Conservation (phyloP, 106 monocot species). For the Dioscorea alata region DNA sequence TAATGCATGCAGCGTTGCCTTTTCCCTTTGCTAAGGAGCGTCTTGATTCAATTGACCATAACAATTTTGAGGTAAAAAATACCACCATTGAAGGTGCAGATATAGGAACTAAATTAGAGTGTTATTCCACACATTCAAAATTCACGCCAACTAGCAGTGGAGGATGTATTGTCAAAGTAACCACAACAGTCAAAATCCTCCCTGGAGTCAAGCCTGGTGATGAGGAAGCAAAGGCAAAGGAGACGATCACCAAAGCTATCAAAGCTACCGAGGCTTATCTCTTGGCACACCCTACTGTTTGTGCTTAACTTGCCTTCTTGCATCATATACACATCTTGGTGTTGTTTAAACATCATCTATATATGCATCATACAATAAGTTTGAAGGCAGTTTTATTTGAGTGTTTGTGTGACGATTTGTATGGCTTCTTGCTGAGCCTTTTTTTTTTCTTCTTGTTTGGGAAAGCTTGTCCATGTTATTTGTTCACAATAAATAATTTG, state of each 20-base stretch:
- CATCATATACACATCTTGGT: too few species aligned
- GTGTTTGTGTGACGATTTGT: too few species aligned
- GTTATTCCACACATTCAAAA: constrained; percentile 14
- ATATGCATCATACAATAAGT: too few species aligned
- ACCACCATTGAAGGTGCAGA: constrained; percentile 22
- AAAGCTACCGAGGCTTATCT: background rate
- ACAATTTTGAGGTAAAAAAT: constrained; percentile 17
- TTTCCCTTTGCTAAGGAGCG: constrained; percentile 20
- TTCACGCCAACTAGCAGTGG: constrained; percentile 4
- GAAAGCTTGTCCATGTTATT: too few species aligned
- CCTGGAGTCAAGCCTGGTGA: background rate
- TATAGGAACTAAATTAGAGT: constrained; percentile 15
- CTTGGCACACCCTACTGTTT: background rate
- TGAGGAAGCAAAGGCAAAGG: background rate
- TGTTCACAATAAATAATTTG: too few species aligned
- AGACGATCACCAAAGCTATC: background rate
- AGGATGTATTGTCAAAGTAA: constrained; percentile 25
- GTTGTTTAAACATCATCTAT: too few species aligned
- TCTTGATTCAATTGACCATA: constrained; percentile 9
- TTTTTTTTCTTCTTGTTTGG: too few species aligned
- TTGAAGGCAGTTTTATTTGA: too few species aligned
- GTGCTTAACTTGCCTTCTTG: background rate
- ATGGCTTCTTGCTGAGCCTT: too few species aligned
- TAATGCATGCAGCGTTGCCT: constrained; percentile 4
- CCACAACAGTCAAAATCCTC: constrained; percentile 9